Evolutionary conservation across 2,329 filamentous ascomycete genomes (phyloP).

Genomic region (Chrysoporthe puriensis): DNA sequence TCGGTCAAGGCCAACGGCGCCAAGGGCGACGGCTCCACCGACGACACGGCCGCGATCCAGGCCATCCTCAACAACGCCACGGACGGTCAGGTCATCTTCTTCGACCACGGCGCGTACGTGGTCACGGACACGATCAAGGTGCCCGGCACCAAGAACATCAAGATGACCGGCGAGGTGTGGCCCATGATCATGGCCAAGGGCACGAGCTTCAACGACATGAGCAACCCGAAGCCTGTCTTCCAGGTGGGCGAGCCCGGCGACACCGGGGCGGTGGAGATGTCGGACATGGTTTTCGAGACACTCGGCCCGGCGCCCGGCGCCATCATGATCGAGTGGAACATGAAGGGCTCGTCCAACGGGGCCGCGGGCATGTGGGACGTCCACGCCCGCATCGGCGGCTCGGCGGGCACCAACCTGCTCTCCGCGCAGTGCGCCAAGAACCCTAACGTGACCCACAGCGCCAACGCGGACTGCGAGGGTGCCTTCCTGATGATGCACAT

Average conservation of each 20-base stretch:
- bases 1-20: slow-evolving; percentile 83
- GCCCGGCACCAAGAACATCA: slow-evolving; percentile 69
- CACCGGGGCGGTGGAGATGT: slow-evolving; percentile 81
- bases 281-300: slow-evolving; percentile 84
- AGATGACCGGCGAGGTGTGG: slow-evolving; percentile 91
- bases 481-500: slow-evolving; percentile 73
- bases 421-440: slow-evolving; percentile 80
- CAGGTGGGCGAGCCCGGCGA: slow-evolving; percentile 81
- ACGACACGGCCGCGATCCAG: slow-evolving; percentile 87
- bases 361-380: slow-evolving; percentile 88
- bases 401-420: slow-evolving; percentile 81
- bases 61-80: slow-evolving; percentile 70
- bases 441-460: slow-evolving; percentile 61
- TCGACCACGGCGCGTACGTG: slow-evolving; percentile 75
- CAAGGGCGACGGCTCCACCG: slow-evolving; percentile 83
- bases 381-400: slow-evolving; percentile 91
- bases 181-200: slow-evolving; percentile 86
- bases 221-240: slow-evolving; percentile 81
- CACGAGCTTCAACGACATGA: slow-evolving; percentile 70
- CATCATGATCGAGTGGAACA: slow-evolving; percentile 90
- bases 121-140: slow-evolving; percentile 72
- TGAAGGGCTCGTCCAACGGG: slow-evolving; percentile 68
- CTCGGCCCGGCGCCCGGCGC: slow-evolving; percentile 83
- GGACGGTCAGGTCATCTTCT: slow-evolving; percentile 69
- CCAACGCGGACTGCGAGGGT: slow-evolving; percentile 71